Conservation (phyloP, 2,329 filamentous ascomycete species). For the Exophiala lecanii-corni region DNA sequence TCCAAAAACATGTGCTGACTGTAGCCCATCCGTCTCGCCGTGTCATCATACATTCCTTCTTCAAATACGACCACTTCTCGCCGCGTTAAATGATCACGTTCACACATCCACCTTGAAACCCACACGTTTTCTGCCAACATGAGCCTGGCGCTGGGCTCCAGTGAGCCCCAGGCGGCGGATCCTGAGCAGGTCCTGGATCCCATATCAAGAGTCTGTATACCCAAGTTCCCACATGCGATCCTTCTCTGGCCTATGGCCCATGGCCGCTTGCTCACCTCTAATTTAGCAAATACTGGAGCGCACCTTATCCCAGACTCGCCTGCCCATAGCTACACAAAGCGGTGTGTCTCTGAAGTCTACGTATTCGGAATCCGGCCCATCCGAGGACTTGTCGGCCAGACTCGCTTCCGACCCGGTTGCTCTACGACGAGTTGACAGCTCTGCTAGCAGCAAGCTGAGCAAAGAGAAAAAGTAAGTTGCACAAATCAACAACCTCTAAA, state of each 20-base stretch:
- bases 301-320: slow-evolving; percentile 57
- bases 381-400: slow-evolving; percentile 32
- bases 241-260: too few relatives aligned
- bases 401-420: slow-evolving; percentile 28
- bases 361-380: slow-evolving; percentile 36
- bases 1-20: slow-evolving; percentile 20
- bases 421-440: slow-evolving; percentile 28
- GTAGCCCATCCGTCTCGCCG: slow-evolving; percentile 1
- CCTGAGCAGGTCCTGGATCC: slow-evolving; percentile 18
- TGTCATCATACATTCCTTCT: slow-evolving; percentile 8
- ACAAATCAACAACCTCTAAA: slow-evolving; percentile 2
- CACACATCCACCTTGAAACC: slow-evolving; percentile 14
- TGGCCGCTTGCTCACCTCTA: slow-evolving; percentile 10
- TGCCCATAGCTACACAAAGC: slow-evolving; percentile 41
- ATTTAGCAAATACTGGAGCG: slow-evolving; percentile 59
- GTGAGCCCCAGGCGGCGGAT: slow-evolving; percentile 12
- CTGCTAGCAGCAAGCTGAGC: slow-evolving; percentile 31
- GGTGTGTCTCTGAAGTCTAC: slow-evolving; percentile 32
- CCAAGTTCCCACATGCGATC: not conserved
- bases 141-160: slow-evolving; percentile 14
- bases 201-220: slow-evolving; percentile 18
- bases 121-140: slow-evolving; percentile 12
- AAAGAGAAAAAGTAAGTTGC: slow-evolving; percentile 64
- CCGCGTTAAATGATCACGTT: slow-evolving; percentile 6
- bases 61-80: slow-evolving; percentile 15